phyloP scores from a whole-genome alignment of 805 yeast species.

The Cyberlindnera mississippiensis region DNA sequence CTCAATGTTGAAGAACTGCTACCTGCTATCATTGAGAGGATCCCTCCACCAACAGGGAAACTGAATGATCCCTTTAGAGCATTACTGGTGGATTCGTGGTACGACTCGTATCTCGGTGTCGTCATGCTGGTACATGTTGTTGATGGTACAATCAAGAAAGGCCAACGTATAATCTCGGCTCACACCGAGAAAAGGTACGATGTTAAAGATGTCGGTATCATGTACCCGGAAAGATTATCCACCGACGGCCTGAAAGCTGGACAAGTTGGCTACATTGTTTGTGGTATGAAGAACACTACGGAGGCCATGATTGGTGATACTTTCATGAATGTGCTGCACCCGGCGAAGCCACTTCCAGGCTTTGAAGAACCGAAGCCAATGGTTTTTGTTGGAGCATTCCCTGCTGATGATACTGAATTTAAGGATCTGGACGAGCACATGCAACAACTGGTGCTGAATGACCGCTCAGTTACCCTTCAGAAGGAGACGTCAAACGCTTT shows the following conservation, averaged over 20 bases:
- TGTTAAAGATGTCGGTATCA: slow-evolving; percentile 88
- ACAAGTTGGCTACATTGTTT: slow-evolving; percentile 92
- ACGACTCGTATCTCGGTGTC: slow-evolving; percentile 89
- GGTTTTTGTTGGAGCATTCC: slow-evolving; percentile 98
- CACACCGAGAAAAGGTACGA: slow-evolving; percentile 77
- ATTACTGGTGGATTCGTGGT: slow-evolving; percentile 95
- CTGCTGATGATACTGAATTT: slow-evolving; percentile 91
- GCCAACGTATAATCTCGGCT: slow-evolving; percentile 72
- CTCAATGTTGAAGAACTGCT: slow-evolving; percentile 70
- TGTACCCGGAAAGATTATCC: slow-evolving; percentile 84
- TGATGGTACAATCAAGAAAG: slow-evolving; percentile 75
- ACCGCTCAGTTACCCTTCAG: slow-evolving; percentile 83
- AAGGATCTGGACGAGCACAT: slow-evolving; percentile 85
- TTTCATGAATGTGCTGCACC: slow-evolving; percentile 54
- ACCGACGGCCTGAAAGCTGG: slow-evolving; percentile 72
- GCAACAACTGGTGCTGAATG: slow-evolving; percentile 84
- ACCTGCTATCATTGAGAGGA: slow-evolving; percentile 74
- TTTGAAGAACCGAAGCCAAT: slow-evolving; percentile 96
- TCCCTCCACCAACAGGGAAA: slow-evolving; percentile 75
- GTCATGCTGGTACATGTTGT: slow-evolving; percentile 78
- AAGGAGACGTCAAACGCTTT: slow-evolving; percentile 90
- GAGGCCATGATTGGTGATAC: slow-evolving; percentile 95
- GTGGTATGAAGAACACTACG: slow-evolving; percentile 84
- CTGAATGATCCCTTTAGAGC: slow-evolving; percentile 55
- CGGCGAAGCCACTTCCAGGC: slow-evolving; percentile 81